These are phyloP conservation scores for Corinectria fuckeliana DNA, from an alignment of 2,329 filamentous ascomycete species.

Conservation along the genomic window DNA sequence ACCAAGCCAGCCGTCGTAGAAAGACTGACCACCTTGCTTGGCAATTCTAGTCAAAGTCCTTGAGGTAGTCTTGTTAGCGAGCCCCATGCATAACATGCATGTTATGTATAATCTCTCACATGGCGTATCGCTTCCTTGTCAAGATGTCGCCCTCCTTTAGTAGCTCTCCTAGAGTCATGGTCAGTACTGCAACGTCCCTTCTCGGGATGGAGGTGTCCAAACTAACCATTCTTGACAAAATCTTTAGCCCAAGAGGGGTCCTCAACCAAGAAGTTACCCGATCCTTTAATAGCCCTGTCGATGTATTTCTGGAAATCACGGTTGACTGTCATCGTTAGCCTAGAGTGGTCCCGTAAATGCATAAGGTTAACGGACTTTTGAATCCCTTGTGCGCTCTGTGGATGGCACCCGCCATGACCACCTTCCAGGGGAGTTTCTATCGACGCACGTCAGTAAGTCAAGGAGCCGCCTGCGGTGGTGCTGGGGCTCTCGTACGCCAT, in stretches of 20 bases:
- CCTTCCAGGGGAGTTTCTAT: constrained; percentile 69
- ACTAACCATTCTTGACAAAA: constrained; percentile 78
- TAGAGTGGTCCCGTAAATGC: constrained; percentile 18
- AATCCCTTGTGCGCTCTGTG: constrained; percentile 78
- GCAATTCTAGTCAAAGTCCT: constrained; percentile 79
- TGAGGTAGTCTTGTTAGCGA: not conserved
- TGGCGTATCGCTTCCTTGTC: constrained; percentile 79
- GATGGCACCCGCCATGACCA: constrained; percentile 76
- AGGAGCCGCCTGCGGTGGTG: not conserved
- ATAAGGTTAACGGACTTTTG: constrained; percentile 44
- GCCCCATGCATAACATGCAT: not conserved
- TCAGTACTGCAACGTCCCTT: not conserved
- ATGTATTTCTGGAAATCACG: constrained; percentile 80
- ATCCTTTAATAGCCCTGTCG: constrained; percentile 50
- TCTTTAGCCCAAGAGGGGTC: constrained; percentile 85
- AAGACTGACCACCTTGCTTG: constrained; percentile 71
- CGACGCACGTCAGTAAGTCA: constrained; percentile 1
- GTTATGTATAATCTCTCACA: constrained; percentile 20
- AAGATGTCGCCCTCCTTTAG: constrained; percentile 78
- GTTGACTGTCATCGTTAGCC: constrained; percentile 58
- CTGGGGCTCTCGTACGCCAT: constrained; percentile 58
- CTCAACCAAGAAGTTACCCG: constrained; percentile 69
- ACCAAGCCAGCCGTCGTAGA: constrained; percentile 74
- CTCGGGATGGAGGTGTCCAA: not conserved
- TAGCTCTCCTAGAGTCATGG: constrained; percentile 57